A percentile compares a stretch with the other conserved stretches of the same genome.
Conservation (phyloP, 1,284 basidiomycete genomes). For the Trichosporon sp. region DNA sequence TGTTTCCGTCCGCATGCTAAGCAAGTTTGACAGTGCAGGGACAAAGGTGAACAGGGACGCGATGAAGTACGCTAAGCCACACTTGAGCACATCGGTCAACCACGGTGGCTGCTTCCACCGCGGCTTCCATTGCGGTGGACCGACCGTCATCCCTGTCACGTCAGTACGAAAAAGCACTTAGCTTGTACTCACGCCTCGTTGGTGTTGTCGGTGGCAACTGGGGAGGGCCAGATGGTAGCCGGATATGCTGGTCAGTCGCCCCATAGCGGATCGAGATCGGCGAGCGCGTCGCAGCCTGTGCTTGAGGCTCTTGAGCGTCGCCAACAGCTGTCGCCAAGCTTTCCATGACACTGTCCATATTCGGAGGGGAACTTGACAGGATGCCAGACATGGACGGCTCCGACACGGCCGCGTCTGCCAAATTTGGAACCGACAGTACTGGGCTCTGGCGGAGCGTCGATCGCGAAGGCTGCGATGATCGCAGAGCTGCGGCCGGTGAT, state of each 20-base stretch:
- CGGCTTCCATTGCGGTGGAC: not conserved
- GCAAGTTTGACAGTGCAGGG: conserved; percentile 51
- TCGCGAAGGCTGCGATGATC: not conserved
- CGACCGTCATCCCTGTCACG: not conserved
- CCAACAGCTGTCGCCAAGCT: not conserved
- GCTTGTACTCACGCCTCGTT: not conserved
- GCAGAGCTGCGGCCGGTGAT: not conserved
- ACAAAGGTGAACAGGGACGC: conserved; percentile 90
- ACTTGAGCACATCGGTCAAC: conserved; percentile 65
- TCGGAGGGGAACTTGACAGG: conserved; percentile 13
- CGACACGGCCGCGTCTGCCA: not conserved
- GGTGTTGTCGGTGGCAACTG: not conserved
- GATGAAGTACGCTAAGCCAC: conserved; percentile 82
- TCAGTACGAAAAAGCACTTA: not conserved
- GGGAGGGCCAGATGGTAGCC: not conserved
- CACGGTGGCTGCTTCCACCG: conserved; percentile 28
- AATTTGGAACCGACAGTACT: not conserved
- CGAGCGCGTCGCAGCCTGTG: not conserved
- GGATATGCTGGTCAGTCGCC: not conserved
- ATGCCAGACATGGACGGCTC: not conserved
- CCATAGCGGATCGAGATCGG: not conserved
- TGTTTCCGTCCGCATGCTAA: conserved; percentile 51
- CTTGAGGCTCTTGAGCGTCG: not conserved
- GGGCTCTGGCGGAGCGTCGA: not conserved
- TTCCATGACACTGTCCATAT: conserved; percentile 3